Conservation (phyloP, 83 land plant species). For the Diphasiastrum complanatum region DNA sequence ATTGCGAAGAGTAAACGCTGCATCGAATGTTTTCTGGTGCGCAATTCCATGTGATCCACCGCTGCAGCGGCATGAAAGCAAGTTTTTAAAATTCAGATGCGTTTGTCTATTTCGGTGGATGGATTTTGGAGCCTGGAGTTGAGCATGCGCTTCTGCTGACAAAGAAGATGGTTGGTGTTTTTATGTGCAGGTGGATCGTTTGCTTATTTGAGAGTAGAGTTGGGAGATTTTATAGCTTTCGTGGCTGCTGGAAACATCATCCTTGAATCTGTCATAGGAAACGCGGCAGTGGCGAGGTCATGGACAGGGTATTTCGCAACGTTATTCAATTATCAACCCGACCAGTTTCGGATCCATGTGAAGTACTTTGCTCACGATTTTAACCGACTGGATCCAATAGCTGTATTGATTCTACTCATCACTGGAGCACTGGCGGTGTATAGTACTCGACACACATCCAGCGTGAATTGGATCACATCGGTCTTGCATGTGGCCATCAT, state of each 20-base stretch:
- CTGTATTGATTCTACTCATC: constrained; percentile 46
- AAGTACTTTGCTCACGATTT: constrained; percentile 42
- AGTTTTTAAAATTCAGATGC: too few relatives aligned
- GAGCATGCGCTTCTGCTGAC: neutral
- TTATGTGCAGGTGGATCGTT: constrained; percentile 70
- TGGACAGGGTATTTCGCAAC: constrained; percentile 81
- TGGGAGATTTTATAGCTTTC: constrained; percentile 80
- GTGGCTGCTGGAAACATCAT: constrained; percentile 80
- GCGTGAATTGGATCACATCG: constrained; percentile 46
- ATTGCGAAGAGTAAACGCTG: too few relatives aligned
- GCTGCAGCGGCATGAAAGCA: neutral
- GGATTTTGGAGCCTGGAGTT: neutral
- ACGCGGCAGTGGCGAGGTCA: constrained; percentile 65
- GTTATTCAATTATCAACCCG: constrained; percentile 36
- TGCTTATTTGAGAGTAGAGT: constrained; percentile 65
- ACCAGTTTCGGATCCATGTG: constrained; percentile 42
- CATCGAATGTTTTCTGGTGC: neutral
- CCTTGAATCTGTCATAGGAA: constrained; percentile 53
- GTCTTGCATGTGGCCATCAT: constrained; percentile 38
- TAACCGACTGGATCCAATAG: constrained; percentile 64
- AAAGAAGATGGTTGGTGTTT: neutral
- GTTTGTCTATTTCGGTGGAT: neutral
- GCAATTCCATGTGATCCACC: neutral
- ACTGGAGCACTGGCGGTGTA: constrained; percentile 36
- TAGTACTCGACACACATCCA: constrained; percentile 51